Evolutionary conservation across 2,329 filamentous ascomycete species (phyloP), one percentile per base, ranked within the genome.

Genomic region (Huntiella omanensis): DNA sequence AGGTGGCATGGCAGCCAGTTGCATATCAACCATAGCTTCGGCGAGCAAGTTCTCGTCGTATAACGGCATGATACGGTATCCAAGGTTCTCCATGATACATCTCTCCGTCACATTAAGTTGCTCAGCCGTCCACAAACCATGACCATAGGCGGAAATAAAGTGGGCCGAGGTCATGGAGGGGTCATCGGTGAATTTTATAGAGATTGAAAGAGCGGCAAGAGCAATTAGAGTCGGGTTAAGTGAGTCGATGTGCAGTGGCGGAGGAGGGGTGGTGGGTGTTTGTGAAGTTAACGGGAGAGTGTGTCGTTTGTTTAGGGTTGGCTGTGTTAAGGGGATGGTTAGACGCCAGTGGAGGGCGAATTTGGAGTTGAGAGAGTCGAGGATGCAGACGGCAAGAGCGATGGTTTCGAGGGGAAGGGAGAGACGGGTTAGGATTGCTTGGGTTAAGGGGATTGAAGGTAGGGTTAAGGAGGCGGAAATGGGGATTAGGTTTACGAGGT

Each of bases 181-280:
- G 59, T 81, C 77, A 53, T 78, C 71, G 39, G 70, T 64, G 54
- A 80, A 80, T 59, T 81, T 80, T 55, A 68, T 64, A n/a, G 76
- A 74, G 45, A 80, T 71, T 51, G 77, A 64, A 13, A 81, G 62
- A 1, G 76, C 72, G 1, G 69, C 65, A n/a, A 80, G 63, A 44
- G 77, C 65, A 52, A 80, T 75, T 49, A 80, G 56, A 56, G 80
- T 76, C 45, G 75, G 75, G 49, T 62, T 64, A 49, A 80, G 66
- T 10, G 67, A 67, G 60, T 80, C 73, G 57, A 77, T 75, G 58
- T 78, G 71, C 39, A 68, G 60, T 15, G 40, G 32, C 13, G 44
- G 52, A 64, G 44, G 52, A 64, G 62, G 13, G 50, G 55, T 55
- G 46, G 52, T 50, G 50, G 55, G 52, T 39, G 64, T 58, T 33